phyloP scores from a whole-genome alignment of 2,329 filamentous ascomycete species.

The Chrysosporium queenslandicum region DNA sequence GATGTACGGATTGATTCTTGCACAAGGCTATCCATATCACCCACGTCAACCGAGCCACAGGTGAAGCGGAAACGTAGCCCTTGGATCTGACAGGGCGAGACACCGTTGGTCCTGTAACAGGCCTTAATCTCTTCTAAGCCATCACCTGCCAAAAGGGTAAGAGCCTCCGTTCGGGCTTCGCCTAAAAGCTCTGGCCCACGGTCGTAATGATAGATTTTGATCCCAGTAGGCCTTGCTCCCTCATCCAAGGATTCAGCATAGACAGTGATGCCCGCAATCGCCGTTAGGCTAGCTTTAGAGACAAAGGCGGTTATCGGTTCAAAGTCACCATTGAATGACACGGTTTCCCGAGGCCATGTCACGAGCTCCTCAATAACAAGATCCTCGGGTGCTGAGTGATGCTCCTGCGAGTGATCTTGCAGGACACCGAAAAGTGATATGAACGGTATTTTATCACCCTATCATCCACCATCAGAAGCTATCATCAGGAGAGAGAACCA shows the following conservation, averaged over 20 bases:
- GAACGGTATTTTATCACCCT: not conserved
- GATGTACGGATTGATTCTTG: not conserved
- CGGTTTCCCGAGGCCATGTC: not conserved
- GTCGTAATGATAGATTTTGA: conserved; percentile 4
- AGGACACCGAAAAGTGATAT: not conserved
- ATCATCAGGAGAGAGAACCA: not conserved
- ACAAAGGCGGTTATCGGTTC: not conserved
- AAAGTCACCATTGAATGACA: not conserved
- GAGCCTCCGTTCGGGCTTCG: not conserved
- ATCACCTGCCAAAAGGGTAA: not conserved
- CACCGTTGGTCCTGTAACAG: not conserved
- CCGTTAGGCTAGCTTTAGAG: not conserved
- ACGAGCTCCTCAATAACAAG: not conserved
- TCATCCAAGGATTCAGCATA: not conserved
- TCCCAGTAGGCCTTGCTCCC: not conserved
- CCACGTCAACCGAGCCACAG: not conserved
- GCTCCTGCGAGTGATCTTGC: not conserved
- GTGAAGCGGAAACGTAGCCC: conserved; percentile 1
- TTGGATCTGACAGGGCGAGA: not conserved
- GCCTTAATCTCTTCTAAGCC: not conserved
- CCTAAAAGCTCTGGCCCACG: conserved; percentile 1
- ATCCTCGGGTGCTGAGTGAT: not conserved
- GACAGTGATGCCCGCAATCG: not conserved
- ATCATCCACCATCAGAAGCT: not conserved
- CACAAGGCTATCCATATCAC: not conserved